Base-by-base conservation (phyloP, 1,139 yeast species). In the Yamadazyma siamensis region DNA sequence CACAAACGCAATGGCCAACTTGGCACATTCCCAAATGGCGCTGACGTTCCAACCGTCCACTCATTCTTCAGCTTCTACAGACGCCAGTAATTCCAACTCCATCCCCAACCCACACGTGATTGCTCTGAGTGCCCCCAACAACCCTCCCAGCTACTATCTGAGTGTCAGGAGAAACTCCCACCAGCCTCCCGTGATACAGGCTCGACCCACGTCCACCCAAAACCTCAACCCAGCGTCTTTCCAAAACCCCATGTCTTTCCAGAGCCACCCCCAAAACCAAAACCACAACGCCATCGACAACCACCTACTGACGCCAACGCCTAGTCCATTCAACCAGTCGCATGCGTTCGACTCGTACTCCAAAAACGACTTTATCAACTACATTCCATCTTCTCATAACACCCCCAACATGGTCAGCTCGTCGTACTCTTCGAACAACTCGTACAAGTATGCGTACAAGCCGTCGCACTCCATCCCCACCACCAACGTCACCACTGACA, bases 371-470 rank as follows among this genome's bases (percentile, higher is more conserved):
- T 50, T 62, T 34, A 36, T 59, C 43, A 58, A 59, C 42, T 66
- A 61, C 41, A 60, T 67, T 13, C 72, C 73, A 8, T 53, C 66
- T 13, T 58, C 67, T 29, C 80, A 75, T 47, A 72, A 75, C 47
- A 72, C 80, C 3, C 82, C 81, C 5, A 71, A 71, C 26, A 74
- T 64, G 27, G 68, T 75, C 12, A 64, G 73, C 38, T 58, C 67
- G 9, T 71, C 77, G 4, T 72, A 72, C 47, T 54, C 66, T 9
- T 65, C 72, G 9, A 58, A 58, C 40, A 61, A 59, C 40, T 60
- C 69, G 21, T 68, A 65, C 39, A 39, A 39, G 23, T 35, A 35
- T 25, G 27, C 16, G 6, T 40, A 37, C 23, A 36, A 35, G 18
- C 48, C 50, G 4, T 38, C 47, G 9, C 46, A 45, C 33, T 43